A percentile compares a stretch with the other conserved stretches of the same genome.
Evolutionary conservation across 441 rosid species (phyloP).

Genomic region (Isatis lusitanica): DNA sequence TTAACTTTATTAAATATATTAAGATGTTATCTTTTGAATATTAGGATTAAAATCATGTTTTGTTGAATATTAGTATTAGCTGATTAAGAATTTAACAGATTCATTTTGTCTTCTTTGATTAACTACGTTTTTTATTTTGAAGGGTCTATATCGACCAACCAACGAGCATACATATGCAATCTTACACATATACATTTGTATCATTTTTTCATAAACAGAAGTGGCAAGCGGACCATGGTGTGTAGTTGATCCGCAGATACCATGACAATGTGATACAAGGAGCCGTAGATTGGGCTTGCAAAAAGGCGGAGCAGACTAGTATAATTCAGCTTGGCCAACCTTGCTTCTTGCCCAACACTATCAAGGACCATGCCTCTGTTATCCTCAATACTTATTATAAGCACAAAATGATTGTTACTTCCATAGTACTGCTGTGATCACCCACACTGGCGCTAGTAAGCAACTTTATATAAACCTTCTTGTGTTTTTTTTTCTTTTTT

Average conservation of each 20-base stretch:
- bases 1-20: too few species aligned
- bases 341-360: conserved; percentile 45
- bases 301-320: conserved; percentile 41
- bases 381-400: conserved; percentile 65
- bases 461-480: background rate
- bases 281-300: conserved; percentile 61
- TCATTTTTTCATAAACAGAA: background rate
- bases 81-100: too few species aligned
- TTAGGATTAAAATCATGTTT: too few species aligned
- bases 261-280: conserved; percentile 52
- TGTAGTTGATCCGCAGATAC: conserved; percentile 56
- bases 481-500: too few species aligned
- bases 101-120: too few species aligned
- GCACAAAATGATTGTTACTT: conserved; percentile 47
- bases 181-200: background rate
- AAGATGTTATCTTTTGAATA: too few species aligned
- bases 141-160: too few species aligned
- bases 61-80: too few species aligned
- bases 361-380: conserved; percentile 51
- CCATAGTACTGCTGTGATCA: conserved; percentile 52
- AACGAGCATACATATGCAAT: background rate
- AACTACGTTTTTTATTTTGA: too few species aligned
- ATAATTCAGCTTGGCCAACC: conserved; percentile 40
- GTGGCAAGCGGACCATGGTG: conserved; percentile 57
- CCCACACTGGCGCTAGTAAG: conserved; percentile 61